Conservation (phyloP, 257 asterid genomes). For the Nicotiana attenuata region DNA sequence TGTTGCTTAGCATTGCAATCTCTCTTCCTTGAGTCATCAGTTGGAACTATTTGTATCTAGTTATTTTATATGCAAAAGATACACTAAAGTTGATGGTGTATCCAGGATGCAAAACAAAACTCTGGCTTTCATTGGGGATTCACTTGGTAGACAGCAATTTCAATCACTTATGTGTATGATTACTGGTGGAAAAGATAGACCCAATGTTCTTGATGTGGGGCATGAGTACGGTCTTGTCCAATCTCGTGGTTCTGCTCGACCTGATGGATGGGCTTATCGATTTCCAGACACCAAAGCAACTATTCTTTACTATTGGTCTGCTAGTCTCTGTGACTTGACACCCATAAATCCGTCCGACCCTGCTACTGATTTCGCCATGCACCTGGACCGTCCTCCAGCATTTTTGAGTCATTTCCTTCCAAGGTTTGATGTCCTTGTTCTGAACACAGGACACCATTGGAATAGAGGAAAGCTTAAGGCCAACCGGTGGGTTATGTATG, state of each 20-base stretch:
- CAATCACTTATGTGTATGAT: conserved; percentile 96
- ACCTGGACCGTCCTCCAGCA: conserved; percentile 84
- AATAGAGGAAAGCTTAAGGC: conserved; percentile 77
- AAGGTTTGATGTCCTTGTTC: conserved; percentile 54
- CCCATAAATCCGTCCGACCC: conserved; percentile 48
- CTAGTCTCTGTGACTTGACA: conserved; percentile 78
- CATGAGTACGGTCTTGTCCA: conserved; percentile 72
- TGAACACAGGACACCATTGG: conserved; percentile 98
- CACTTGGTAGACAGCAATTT: conserved; percentile 95
- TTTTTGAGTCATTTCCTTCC: conserved; percentile 55
- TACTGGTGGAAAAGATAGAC: conserved; percentile 69
- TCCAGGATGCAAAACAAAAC: conserved; percentile 84
- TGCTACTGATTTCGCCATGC: conserved; percentile 68
- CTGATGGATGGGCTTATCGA: conserved; percentile 95
- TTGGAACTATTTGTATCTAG: neutral
- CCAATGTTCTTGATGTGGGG: conserved; percentile 72
- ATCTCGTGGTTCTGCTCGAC: conserved; percentile 72
- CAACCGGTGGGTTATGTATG: conserved; percentile 81
- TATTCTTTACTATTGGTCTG: conserved; percentile 91
- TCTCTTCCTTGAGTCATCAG: neutral
- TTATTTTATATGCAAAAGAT: neutral
- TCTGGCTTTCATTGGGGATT: conserved; percentile 86
- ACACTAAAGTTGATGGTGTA: conserved; percentile 8
- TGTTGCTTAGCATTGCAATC: neutral
- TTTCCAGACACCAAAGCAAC: conserved; percentile 77